Evolutionary conservation across 371 early-diverging fungal species (phyloP).

Genomic region (Actinomortierella ambigua): DNA sequence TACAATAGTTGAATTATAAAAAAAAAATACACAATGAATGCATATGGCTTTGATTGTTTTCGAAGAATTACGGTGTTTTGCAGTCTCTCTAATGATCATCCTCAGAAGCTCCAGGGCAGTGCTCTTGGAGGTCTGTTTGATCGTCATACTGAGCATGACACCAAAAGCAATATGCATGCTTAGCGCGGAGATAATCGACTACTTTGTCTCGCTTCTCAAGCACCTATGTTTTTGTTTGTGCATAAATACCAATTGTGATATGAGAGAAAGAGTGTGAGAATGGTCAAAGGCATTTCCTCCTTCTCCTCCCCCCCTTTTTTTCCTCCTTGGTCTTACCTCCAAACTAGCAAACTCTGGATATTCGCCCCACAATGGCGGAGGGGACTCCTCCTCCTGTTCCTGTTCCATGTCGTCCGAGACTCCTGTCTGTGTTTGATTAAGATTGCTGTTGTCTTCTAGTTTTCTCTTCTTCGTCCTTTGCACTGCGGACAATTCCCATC

Average conservation of each 20-base stretch:
- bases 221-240: too few species aligned
- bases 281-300: too few species aligned
- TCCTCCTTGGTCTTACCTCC: constrained; percentile 17
- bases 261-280: too few species aligned
- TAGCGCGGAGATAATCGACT: constrained; percentile 52
- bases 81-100: constrained; percentile 55
- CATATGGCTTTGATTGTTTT: too few species aligned
- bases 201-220: constrained; percentile 51
- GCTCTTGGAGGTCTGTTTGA: constrained; percentile 51
- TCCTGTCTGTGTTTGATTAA: background rate
- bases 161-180: constrained; percentile 70
- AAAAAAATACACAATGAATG: too few species aligned
- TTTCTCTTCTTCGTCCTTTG: constrained; percentile 26
- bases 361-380: constrained; percentile 32
- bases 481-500: constrained; percentile 18
- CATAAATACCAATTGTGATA: background rate
- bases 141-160: constrained; percentile 61
- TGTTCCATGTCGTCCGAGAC: constrained; percentile 1
- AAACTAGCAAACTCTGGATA: constrained; percentile 18
- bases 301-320: too few species aligned
- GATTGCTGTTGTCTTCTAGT: constrained; percentile 12
- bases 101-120: constrained; percentile 65
- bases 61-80: background rate
- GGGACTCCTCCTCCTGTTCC: background rate
- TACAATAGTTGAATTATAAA: too few species aligned